Evolutionary conservation across 2,329 filamentous ascomycete genomes (phyloP).

Genomic region (Biscogniauxia marginata): DNA sequence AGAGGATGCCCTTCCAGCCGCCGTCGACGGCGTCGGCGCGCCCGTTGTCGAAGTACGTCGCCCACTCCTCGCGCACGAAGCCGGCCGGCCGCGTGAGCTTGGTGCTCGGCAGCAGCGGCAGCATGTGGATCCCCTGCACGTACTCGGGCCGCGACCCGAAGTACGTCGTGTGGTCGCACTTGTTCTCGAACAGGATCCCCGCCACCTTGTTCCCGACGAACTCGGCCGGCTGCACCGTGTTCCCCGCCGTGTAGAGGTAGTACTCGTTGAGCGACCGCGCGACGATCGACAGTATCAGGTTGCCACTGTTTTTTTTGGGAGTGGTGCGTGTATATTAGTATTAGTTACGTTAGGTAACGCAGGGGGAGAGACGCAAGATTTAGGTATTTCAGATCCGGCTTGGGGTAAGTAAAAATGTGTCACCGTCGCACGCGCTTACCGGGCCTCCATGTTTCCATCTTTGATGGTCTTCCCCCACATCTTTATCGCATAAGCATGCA

Average conservation of each 20-base stretch:
- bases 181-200: slow-evolving; percentile 86
- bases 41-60: slow-evolving; percentile 69
- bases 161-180: slow-evolving; percentile 89
- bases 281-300: slow-evolving; percentile 80
- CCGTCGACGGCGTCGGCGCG: slow-evolving; percentile 64
- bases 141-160: slow-evolving; percentile 74
- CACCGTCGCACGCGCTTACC: slow-evolving; percentile 40
- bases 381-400: no score
- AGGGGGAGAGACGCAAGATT: no score
- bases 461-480: slow-evolving; percentile 84
- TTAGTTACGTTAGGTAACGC: no score
- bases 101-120: slow-evolving; percentile 62
- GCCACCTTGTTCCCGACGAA: slow-evolving; percentile 78
- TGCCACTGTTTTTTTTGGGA: no score
- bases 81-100: slow-evolving; percentile 62
- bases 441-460: slow-evolving; percentile 76
- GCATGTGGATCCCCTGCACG: slow-evolving; percentile 73
- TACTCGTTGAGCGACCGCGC: slow-evolving; percentile 73
- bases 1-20: slow-evolving; percentile 84
- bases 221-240: slow-evolving; percentile 67
- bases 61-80: slow-evolving; percentile 84
- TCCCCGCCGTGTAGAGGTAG: slow-evolving; percentile 74
- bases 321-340: no score
- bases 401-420: no score
- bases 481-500: slow-evolving; percentile 84